Percentiles rank a stretch among this genome's conserved stretches.
Conservation (phyloP, 805 yeast species). For the Starmera quercuum region DNA sequence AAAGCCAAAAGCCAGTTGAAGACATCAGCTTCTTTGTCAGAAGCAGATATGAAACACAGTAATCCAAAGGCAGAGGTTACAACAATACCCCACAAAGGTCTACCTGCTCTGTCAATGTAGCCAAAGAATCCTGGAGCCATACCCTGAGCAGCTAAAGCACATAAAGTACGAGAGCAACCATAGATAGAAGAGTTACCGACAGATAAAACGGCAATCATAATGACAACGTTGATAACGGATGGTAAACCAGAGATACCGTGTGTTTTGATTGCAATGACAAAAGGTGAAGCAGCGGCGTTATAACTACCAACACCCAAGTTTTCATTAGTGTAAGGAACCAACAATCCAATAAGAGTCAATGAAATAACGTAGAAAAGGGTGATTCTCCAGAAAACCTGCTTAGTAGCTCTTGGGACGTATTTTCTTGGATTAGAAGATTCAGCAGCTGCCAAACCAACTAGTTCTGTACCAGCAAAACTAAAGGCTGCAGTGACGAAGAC, state of each 20-base stretch:
- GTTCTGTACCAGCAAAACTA: slow-evolving; percentile 40
- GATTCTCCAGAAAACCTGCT: slow-evolving; percentile 52
- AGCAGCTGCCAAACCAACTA: slow-evolving; percentile 41
- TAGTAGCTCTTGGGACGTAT: slow-evolving; percentile 40
- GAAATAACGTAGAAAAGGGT: slow-evolving; percentile 52
- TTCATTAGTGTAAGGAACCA: slow-evolving; percentile 47
- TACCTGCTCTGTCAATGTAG: slow-evolving; percentile 40
- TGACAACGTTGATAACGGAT: slow-evolving; percentile 55
- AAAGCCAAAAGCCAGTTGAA: slow-evolving; percentile 75
- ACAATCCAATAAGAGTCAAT: slow-evolving; percentile 49
- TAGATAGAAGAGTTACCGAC: slow-evolving; percentile 44
- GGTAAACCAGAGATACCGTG: slow-evolving; percentile 55
- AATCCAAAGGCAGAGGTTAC: slow-evolving; percentile 41
- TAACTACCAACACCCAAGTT: slow-evolving; percentile 41
- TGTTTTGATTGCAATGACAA: slow-evolving; percentile 54
- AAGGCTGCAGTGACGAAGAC: slow-evolving; percentile 45
- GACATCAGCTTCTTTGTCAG: slow-evolving; percentile 44
- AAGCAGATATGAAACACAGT: slow-evolving; percentile 56
- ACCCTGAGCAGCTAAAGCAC: slow-evolving; percentile 44
- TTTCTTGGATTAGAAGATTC: slow-evolving; percentile 40
- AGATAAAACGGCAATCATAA: slow-evolving; percentile 50
- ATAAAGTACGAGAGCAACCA: slow-evolving; percentile 47
- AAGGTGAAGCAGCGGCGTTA: slow-evolving; percentile 60
- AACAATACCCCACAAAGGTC: slow-evolving; percentile 45
- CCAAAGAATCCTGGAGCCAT: slow-evolving; percentile 40